These are phyloP conservation scores for Picochlorum costavermella DNA, from an alignment of 139 green algal genomes.

Conservation along the genomic window DNA sequence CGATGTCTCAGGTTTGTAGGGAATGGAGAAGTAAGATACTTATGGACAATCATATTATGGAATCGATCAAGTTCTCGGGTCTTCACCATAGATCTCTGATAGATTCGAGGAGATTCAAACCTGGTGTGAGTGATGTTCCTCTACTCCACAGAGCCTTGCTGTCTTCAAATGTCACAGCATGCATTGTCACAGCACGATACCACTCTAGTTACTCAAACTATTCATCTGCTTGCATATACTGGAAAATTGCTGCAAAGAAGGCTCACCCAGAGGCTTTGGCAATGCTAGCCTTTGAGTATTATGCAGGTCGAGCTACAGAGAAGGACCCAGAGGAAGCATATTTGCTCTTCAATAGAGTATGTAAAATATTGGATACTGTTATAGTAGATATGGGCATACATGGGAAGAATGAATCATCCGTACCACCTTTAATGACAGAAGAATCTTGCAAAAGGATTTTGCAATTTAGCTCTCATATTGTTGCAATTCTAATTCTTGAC, in stretches of 20 bases:
- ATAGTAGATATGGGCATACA: background rate
- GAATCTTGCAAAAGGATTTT: background rate
- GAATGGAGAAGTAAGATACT: too few species aligned
- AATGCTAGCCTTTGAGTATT: background rate
- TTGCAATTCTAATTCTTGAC: constrained; percentile 8
- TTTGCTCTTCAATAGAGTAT: background rate
- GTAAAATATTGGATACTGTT: background rate
- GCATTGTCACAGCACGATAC: too few species aligned
- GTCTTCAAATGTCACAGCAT: too few species aligned
- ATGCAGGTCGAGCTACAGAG: background rate
- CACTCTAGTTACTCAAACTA: background rate
- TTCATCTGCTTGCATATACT: background rate
- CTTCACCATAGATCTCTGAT: too few species aligned
- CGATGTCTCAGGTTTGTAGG: too few species aligned
- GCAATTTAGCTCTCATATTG: background rate
- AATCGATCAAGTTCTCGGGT: too few species aligned
- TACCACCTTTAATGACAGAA: constrained; percentile 3
- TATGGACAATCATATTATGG: too few species aligned
- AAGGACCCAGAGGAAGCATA: constrained; percentile 7
- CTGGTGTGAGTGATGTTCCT: too few species aligned
- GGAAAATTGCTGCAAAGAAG: constrained; percentile 4
- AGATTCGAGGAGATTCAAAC: too few species aligned
- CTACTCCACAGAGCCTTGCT: too few species aligned
- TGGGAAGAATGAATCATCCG: background rate
- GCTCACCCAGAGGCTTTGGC: constrained; percentile 4